Base-by-base conservation (phyloP, 225 moss, liverwort and hornwort genomes). In the Bryum argenteum region DNA sequence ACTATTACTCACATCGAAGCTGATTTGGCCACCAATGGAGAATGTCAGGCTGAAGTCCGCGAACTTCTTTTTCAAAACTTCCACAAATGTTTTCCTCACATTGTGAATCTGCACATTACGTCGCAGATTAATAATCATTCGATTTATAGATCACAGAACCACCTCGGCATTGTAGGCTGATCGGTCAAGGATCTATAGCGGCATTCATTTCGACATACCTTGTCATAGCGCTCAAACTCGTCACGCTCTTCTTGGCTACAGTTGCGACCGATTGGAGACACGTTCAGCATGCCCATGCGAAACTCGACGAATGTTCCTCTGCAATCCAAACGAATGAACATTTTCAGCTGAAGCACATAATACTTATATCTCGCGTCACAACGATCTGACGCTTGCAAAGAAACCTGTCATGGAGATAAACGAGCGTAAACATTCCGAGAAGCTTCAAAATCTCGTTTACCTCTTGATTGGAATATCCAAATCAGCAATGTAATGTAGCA, bases 221-320 rank as follows among this genome's bases (percentile, higher is more conserved):
- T 98, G 62, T 94, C 97, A 54, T 91, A 98, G 21, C 85, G 88
- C 82, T 98, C 91, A 66, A 88, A 98, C 58, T 98, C 97, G 0
- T 71, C 80, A 38, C 91, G 92, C 77, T 98, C 97, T 52, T 89
- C 91, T 50, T 94, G 90, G 55, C 82, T 90, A 84, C 94, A 98
- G 73, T 98, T 98, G 73, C 97, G 91, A 64, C 94, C 94, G 43
- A 98, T 91, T 8, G 97, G 92, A 40, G 92, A 98, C 12, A 98
- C 80, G 51, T 98, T 98, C 23, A 98, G 74, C 97, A 98, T 98
- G 65, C 97, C 97, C 90, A 80, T 91, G 59, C 94, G 89, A 83
- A 94, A 94, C 61, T 98, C 94, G 20, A 98, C 63, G 75, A 94
- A 98, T 3, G 97, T 98, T 24, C 97, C 97, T 67, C 91, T 96